These are phyloP conservation scores for Bertia moriformis DNA, from an alignment of 2,329 filamentous ascomycete species.

Conservation along the genomic window DNA sequence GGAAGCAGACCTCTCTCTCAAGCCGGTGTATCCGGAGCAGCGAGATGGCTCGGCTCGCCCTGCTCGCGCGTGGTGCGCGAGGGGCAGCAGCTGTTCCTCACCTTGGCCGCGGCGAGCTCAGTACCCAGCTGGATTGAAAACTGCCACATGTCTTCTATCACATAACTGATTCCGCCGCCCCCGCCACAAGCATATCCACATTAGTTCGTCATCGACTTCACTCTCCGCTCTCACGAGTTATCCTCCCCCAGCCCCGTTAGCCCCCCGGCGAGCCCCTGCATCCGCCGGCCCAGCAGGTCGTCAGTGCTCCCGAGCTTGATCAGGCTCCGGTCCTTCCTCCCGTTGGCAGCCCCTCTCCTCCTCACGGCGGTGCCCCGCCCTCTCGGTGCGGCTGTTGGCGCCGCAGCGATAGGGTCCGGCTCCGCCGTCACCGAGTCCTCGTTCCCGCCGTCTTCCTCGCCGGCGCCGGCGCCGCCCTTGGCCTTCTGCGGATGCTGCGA, in stretches of 20 bases:
- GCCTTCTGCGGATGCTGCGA: slow-evolving; percentile 7
- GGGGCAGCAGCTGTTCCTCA: too few species aligned
- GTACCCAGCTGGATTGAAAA: too few species aligned
- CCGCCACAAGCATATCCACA: too few species aligned
- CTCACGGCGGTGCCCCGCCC: slow-evolving; percentile 9
- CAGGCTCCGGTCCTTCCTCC: slow-evolving; percentile 24
- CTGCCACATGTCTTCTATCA: too few species aligned
- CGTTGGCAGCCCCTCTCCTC: slow-evolving; percentile 11
- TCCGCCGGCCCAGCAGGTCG: slow-evolving; percentile 38
- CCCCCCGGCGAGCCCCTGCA: slow-evolving; percentile 40
- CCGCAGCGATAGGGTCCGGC: not conserved
- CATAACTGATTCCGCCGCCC: too few species aligned
- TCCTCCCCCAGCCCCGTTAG: slow-evolving; percentile 31
- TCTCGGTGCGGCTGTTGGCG: slow-evolving; percentile 1
- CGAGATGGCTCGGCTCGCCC: too few species aligned
- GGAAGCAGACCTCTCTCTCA: too few species aligned
- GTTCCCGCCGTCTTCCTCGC: slow-evolving; percentile 24
- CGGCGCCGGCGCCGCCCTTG: slow-evolving; percentile 5
- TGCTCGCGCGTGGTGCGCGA: too few species aligned
- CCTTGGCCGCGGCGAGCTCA: too few species aligned
- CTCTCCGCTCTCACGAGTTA: not conserved
- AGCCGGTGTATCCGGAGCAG: too few species aligned
- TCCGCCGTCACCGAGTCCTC: not conserved
- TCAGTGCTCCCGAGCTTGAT: slow-evolving; percentile 41
- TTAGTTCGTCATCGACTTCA: not conserved